phyloP scores from a whole-genome alignment of 2,329 filamentous ascomycete genomes.

The Alternaria sp. region DNA sequence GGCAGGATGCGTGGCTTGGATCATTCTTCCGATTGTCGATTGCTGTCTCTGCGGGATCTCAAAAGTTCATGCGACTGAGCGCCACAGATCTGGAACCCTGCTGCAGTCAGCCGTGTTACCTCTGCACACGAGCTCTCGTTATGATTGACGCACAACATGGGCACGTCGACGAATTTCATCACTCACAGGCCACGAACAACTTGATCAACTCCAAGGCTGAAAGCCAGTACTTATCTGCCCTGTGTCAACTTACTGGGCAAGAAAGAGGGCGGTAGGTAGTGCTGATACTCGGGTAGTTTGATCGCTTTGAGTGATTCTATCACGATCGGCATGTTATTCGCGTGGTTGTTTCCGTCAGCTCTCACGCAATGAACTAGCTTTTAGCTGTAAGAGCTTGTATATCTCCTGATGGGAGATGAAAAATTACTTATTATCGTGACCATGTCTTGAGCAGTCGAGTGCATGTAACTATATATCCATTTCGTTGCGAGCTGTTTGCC shows the following conservation, averaged over 20 bases:
- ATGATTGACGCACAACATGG: neutral
- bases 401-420: neutral
- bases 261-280: neutral
- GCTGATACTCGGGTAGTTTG: neutral
- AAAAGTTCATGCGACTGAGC: slow-evolving; percentile 11
- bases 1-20: neutral
- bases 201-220: neutral
- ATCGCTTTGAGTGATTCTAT: neutral
- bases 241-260: slow-evolving; percentile 1
- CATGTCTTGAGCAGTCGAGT: neutral
- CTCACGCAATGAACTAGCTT: neutral
- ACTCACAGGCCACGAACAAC: neutral
- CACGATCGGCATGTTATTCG: neutral
- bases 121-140: neutral
- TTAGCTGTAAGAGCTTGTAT: neutral
- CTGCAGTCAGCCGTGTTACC: slow-evolving; percentile 1
- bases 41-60: slow-evolving; percentile 23
- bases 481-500: neutral
- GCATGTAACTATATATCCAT: neutral
- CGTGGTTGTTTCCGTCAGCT: neutral
- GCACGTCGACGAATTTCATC: slow-evolving; percentile 1
- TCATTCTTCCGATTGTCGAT: slow-evolving; percentile 18
- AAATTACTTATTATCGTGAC: neutral
- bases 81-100: slow-evolving; percentile 17
- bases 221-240: neutral